Conservation (phyloP, 805 yeast species). For the Saturnispora bothae region DNA sequence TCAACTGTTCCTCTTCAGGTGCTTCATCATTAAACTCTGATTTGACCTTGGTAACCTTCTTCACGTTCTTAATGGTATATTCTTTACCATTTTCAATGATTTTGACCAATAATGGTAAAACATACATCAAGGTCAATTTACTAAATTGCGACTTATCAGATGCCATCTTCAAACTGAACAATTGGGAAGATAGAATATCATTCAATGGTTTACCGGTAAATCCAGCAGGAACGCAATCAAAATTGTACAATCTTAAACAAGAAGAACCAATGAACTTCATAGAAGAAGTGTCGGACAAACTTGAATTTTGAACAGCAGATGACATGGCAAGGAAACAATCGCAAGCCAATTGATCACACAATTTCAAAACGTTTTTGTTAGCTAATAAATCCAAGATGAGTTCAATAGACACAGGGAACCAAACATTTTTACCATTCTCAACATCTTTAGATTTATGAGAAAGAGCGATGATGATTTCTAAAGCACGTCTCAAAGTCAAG, state of each 20-base stretch:
- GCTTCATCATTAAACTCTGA: conserved; percentile 73
- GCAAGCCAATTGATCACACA: conserved; percentile 32
- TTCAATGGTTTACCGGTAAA: conserved; percentile 41
- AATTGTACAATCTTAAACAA: conserved; percentile 46
- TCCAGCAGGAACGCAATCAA: conserved; percentile 35
- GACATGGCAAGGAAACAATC: conserved; percentile 48
- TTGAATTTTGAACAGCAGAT: conserved; percentile 30
- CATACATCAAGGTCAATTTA: conserved; percentile 54
- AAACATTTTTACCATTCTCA: conserved; percentile 52
- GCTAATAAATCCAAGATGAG: conserved; percentile 37
- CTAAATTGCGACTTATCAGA: conserved; percentile 68
- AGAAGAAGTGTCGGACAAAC: conserved; percentile 36
- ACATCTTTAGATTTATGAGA: conserved; percentile 37
- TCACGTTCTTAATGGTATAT: conserved; percentile 42
- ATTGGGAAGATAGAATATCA: conserved; percentile 49
- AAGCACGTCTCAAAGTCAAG: conserved; percentile 34
- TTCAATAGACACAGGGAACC: conserved; percentile 65
- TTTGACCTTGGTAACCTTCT: conserved; percentile 37
- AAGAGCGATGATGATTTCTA: conserved; percentile 45
- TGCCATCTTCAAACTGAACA: conserved; percentile 66
- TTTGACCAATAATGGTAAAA: conserved; percentile 62
- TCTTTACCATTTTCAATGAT: conserved; percentile 58
- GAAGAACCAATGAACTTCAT: conserved; percentile 58
- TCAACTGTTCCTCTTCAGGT: conserved; percentile 78
- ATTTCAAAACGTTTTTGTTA: conserved; percentile 20